Base-by-base conservation (phyloP, 192 early-diverging fungal genomes). In the Phycomyces nitens region DNA sequence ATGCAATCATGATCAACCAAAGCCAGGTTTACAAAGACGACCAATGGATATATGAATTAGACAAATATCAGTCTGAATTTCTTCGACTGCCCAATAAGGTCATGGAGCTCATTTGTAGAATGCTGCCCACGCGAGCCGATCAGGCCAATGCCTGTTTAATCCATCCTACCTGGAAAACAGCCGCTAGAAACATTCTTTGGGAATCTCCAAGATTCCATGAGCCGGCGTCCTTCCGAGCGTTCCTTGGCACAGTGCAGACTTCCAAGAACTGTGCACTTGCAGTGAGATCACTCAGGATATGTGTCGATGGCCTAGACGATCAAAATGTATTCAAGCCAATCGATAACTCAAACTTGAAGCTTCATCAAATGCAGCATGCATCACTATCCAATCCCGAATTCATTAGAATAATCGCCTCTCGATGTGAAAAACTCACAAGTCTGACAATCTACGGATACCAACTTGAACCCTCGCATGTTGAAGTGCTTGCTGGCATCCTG, bases 361-460 rank as follows among this genome's bases (percentile, higher is more conserved):
- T 47, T 14, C 66, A 58, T 54, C 2, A 20, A 43, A 0, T 20
- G 27, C 20, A 41, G 54, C n/a, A 39, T 23, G 6, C 29, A 58
- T 7, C 49, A 71, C 23, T 47, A 3, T 49, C 65, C 10, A 65
- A 72, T 11, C 65, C 66, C 16, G 18, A 53, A 1, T 22, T 69
- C 20, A 72, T 75, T 4, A 52, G 44, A 12, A 18, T 22, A 5
- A 38, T 78, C 15, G 39, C 56, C 16, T 4, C 51, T 23, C 26
- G 53, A 7, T 78, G 77, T 26, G 77, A 78, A 34, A 68, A 69
- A n/a, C 42, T 75, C 6, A 16, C 61, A 27, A 53, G 54, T 23
- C 21, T 78, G 9, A 65, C 58, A 14, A 50, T 75, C 12, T 78
- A 78, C 47, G 77, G 73, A 9, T 75, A 69, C 66, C 54, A 75